phyloP scores from a whole-genome alignment of 257 asterid species.

The Przewalskia tangutica region DNA sequence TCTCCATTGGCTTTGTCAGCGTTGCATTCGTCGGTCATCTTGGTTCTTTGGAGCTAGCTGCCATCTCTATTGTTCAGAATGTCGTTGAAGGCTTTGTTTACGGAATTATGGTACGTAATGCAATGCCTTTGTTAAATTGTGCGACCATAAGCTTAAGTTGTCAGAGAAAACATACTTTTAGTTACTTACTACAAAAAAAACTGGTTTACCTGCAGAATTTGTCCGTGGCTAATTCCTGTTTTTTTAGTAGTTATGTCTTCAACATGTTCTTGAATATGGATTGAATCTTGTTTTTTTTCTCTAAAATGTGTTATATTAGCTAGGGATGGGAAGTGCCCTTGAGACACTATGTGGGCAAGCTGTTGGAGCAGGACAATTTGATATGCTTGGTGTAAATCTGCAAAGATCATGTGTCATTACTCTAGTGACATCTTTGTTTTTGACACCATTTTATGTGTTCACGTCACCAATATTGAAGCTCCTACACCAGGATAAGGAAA shows the following conservation, averaged over 20 bases:
- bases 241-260: background rate
- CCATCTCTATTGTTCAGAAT: slow-evolving; percentile 67
- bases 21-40: slow-evolving; percentile 69
- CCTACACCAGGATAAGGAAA: slow-evolving; percentile 32
- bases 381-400: slow-evolving; percentile 63
- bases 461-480: slow-evolving; percentile 39
- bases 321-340: slow-evolving; percentile 93
- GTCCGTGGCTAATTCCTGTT: too few species aligned
- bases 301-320: slow-evolving; percentile 27
- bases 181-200: too few species aligned
- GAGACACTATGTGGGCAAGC: slow-evolving; percentile 93
- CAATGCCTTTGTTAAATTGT: background rate
- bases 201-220: too few species aligned
- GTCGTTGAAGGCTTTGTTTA: slow-evolving; percentile 76
- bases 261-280: background rate
- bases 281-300: background rate
- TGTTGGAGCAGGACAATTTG: slow-evolving; percentile 56
- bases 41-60: slow-evolving; percentile 71
- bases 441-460: slow-evolving; percentile 54
- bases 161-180: background rate
- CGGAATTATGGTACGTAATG: slow-evolving; percentile 51
- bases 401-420: slow-evolving; percentile 74
- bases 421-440: slow-evolving; percentile 29
- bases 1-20: slow-evolving; percentile 63
- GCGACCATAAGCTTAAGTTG: background rate